These are phyloP conservation scores for Tuber umbilicatum DNA, from an alignment of 495 filamentous ascomycete genomes.

Conservation along the genomic window DNA sequence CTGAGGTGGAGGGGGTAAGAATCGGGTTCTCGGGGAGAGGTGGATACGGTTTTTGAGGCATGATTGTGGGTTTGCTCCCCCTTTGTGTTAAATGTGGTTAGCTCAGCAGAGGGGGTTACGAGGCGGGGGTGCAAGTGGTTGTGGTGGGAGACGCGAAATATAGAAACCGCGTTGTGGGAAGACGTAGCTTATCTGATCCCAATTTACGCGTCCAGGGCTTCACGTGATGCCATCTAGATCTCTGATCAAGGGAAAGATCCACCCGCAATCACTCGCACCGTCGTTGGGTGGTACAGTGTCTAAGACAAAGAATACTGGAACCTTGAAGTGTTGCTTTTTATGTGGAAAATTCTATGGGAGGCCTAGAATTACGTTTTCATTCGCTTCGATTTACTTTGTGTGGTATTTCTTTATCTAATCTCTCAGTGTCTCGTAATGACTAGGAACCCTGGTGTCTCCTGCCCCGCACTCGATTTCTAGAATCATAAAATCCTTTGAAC, in stretches of 20 bases:
- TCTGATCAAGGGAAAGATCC: background rate
- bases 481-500: background rate
- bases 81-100: slow-evolving; percentile 6
- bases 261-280: background rate
- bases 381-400: background rate
- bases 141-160: slow-evolving; percentile 4
- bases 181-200: slow-evolving; percentile 25
- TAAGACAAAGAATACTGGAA: background rate
- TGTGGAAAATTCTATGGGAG: background rate
- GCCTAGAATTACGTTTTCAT: background rate
- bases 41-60: slow-evolving; percentile 13
- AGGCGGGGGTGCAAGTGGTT: slow-evolving; percentile 5
- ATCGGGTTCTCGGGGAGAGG: slow-evolving; percentile 28
- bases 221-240: slow-evolving; percentile 21
- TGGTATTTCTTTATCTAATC: background rate
- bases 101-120: slow-evolving; percentile 8
- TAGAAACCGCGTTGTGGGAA: slow-evolving; percentile 9
- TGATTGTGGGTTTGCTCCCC: slow-evolving; percentile 8
- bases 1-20: slow-evolving; percentile 15
- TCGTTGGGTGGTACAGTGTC: background rate
- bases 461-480: background rate
- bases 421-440: background rate
- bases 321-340: background rate
- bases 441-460: background rate
- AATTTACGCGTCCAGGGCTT: slow-evolving; percentile 25